Percentiles rank a stretch among this genome's conserved stretches.
Evolutionary conservation across 2,329 filamentous ascomycete genomes (phyloP).

Genomic region (Ophiostoma fasciatum): DNA sequence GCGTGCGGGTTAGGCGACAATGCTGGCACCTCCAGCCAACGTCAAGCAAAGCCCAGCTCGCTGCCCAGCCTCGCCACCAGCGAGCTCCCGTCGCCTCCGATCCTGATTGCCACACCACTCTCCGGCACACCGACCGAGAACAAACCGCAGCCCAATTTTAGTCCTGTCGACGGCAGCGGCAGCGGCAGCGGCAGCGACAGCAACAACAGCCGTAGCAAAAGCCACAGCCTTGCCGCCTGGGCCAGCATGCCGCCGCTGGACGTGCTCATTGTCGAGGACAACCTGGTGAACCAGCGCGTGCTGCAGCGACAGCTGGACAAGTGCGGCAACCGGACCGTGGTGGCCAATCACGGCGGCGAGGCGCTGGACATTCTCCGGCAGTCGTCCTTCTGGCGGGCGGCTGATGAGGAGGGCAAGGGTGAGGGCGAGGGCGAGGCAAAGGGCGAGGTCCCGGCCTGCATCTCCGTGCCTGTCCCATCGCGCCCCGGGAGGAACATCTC

Average conservation of each 20-base stretch:
- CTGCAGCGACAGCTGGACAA: conserved; percentile 46
- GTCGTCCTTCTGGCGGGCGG: conserved; percentile 36
- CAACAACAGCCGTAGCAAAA: background rate
- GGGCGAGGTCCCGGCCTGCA: background rate
- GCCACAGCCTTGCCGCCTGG: background rate
- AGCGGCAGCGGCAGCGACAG: background rate
- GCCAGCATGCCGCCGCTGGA: conserved; percentile 26
- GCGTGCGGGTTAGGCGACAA: no score
- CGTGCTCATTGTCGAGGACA: conserved; percentile 53
- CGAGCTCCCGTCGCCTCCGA: conserved; percentile 1
- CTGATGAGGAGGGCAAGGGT: background rate
- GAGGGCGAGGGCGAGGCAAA: background rate
- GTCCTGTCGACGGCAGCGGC: background rate
- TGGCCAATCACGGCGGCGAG: conserved; percentile 51
- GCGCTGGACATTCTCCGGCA: conserved; percentile 41
- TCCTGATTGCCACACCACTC: background rate
- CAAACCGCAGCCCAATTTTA: background rate
- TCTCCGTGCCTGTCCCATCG: background rate
- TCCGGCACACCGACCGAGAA: background rate
- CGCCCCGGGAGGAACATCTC: conserved; percentile 34
- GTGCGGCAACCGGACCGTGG: conserved; percentile 43
- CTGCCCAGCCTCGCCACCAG: background rate
- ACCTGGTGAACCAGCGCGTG: conserved; percentile 51
- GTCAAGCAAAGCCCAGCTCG: no score
- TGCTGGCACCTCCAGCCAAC: conserved; percentile 1